Evolutionary conservation across 345 rosid species (phyloP).

Genomic region (Psidium friedrichsthalianum): DNA sequence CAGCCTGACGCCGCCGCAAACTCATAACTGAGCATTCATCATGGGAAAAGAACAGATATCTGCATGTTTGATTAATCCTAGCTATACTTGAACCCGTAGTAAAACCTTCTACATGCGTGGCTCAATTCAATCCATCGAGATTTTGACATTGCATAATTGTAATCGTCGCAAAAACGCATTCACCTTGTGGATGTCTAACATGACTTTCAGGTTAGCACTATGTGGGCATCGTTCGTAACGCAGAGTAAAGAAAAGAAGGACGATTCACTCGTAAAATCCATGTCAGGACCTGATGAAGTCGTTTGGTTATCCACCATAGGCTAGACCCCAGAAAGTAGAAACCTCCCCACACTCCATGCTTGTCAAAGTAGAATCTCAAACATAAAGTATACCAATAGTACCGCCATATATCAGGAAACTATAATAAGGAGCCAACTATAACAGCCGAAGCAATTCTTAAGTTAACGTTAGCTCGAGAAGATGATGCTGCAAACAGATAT

Average conservation of each 20-base stretch:
- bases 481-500: background rate
- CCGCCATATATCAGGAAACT: background rate
- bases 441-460: background rate
- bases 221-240: background rate
- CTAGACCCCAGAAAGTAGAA: background rate
- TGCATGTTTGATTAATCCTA: background rate
- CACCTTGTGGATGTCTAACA: background rate
- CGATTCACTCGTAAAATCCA: background rate
- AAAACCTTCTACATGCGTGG: background rate
- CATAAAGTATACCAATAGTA: background rate
- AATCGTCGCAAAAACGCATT: background rate
- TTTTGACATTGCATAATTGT: background rate
- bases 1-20: background rate
- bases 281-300: background rate
- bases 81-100: background rate
- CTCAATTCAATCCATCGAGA: background rate
- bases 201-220: background rate
- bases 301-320: background rate
- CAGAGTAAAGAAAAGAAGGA: background rate
- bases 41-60: background rate
- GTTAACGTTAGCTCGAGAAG: background rate
- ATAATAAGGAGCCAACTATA: background rate
- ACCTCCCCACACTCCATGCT: background rate
- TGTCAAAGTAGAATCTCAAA: background rate
- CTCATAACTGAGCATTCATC: background rate